Percentiles rank a stretch among this genome's conserved stretches.
phyloP scores from a whole-genome alignment of 495 filamentous ascomycete genomes.

The Echria macrotheca region DNA sequence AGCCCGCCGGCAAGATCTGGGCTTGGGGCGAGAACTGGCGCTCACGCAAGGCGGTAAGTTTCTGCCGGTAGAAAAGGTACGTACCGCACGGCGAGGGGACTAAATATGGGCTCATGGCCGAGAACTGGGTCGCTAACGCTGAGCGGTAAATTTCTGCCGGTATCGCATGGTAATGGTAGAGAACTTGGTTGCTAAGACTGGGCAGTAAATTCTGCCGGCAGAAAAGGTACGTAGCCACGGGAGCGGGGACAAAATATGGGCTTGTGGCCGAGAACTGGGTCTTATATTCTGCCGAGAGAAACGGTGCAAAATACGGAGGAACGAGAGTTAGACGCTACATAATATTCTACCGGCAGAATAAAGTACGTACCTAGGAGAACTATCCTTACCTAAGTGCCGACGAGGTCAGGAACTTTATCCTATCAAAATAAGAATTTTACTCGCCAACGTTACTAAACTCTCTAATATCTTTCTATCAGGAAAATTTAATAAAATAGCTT shows the following conservation, averaged over 20 bases:
- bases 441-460: neutral
- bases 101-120: conserved; percentile 1
- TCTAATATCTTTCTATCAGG: neutral
- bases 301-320: conserved; percentile 2
- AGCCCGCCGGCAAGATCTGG: too few relatives aligned
- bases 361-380: neutral
- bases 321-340: neutral
- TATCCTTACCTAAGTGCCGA: neutral
- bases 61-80: neutral
- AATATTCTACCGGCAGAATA: neutral
- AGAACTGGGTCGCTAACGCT: neutral
- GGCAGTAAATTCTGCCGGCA: neutral
- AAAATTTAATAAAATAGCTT: neutral
- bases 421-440: neutral
- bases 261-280: neutral
- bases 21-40: neutral
- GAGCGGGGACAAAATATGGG: neutral
- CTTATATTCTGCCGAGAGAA: neutral
- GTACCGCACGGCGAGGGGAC: neutral
- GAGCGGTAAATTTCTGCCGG: neutral
- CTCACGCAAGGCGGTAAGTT: neutral
- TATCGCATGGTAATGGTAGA: too few relatives aligned
- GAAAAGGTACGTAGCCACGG: conserved; percentile 1
- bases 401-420: neutral
- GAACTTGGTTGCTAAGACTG: neutral